phyloP scores from a whole-genome alignment of 2,329 filamentous ascomycete species.

The Cladosporium sp. region DNA sequence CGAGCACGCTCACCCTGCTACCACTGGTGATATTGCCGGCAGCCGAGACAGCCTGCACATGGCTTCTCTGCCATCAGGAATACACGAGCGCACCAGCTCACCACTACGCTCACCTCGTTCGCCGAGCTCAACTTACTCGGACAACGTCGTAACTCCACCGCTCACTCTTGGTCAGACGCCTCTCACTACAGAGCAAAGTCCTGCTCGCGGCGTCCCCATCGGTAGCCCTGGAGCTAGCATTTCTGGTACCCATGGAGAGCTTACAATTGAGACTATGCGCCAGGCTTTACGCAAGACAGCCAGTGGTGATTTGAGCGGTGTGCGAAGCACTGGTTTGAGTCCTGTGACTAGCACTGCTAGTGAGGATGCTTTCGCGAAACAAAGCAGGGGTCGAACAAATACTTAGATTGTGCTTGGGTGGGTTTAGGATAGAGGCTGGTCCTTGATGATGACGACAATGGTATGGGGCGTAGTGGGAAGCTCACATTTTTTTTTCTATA shows the following conservation, averaged over 20 bases:
- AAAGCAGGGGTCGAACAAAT: slow-evolving; percentile 16
- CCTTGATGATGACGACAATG: not conserved
- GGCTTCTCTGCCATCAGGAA: slow-evolving; percentile 23
- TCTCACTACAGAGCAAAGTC: slow-evolving; percentile 10
- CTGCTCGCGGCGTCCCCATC: slow-evolving; percentile 6
- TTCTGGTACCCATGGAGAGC: slow-evolving; percentile 58
- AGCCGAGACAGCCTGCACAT: slow-evolving; percentile 68
- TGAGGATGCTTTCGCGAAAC: slow-evolving; percentile 15
- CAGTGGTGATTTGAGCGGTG: slow-evolving; percentile 67
- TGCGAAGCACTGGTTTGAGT: slow-evolving; percentile 13
- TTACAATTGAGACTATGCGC: slow-evolving; percentile 91
- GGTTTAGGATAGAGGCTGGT: not conserved
- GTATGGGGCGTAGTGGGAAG: not conserved
- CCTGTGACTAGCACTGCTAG: slow-evolving; percentile 1
- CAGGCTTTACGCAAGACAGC: slow-evolving; percentile 83
- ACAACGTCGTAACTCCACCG: slow-evolving; percentile 7
- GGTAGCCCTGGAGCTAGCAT: slow-evolving; percentile 19
- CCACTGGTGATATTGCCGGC: slow-evolving; percentile 36
- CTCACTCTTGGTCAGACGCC: not conserved
- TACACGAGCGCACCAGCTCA: slow-evolving; percentile 70
- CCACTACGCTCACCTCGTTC: slow-evolving; percentile 71
- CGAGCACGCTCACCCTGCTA: slow-evolving; percentile 56
- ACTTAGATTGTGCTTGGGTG: not conserved
- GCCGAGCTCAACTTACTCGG: slow-evolving; percentile 26
- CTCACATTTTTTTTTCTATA: not conserved